Conservation (phyloP, 2,329 filamentous ascomycete genomes). For the Aspergillus japonicus region DNA sequence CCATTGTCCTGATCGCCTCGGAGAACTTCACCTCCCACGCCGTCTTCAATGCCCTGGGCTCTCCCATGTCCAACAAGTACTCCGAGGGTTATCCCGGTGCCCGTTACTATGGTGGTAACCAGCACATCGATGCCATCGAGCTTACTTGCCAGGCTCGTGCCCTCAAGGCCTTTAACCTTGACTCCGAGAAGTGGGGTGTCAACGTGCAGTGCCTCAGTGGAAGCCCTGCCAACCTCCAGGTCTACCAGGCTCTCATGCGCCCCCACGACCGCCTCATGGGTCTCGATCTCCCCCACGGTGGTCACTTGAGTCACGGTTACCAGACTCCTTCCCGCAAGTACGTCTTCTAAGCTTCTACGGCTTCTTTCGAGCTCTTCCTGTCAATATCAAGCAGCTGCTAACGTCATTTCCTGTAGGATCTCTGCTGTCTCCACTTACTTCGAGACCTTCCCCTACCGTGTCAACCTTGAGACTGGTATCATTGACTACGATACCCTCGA, state of each 20-base stretch:
- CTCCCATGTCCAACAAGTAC: conserved; percentile 98
- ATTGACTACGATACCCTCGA: conserved; percentile 95
- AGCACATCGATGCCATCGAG: conserved; percentile 97
- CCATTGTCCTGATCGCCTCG: conserved; percentile 96
- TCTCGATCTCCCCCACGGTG: conserved; percentile 91
- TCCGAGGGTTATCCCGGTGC: conserved; percentile 97
- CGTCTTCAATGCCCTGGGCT: conserved; percentile 95
- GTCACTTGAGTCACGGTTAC: conserved; percentile 94
- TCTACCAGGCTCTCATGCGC: conserved; percentile 92
- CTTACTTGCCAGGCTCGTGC: conserved; percentile 91
- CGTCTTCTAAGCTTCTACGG: conserved; percentile 30
- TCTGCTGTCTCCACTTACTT: conserved; percentile 99
- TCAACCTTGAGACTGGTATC: conserved; percentile 83
- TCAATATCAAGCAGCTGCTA: not conserved
- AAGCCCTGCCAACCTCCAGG: conserved; percentile 94
- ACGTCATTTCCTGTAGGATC: conserved; percentile 56
- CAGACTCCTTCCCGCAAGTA: conserved; percentile 87
- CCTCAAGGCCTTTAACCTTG: conserved; percentile 83
- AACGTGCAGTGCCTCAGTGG: conserved; percentile 95
- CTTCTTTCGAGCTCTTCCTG: not conserved
- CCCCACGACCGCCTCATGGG: conserved; percentile 96
- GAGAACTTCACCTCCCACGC: conserved; percentile 99
- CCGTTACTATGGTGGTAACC: conserved; percentile 98
- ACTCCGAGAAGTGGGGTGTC: conserved; percentile 91
- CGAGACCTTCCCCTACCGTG: conserved; percentile 91